Conservation (phyloP, 441 rosid genomes). For the Pelargonium fulgidum region DNA sequence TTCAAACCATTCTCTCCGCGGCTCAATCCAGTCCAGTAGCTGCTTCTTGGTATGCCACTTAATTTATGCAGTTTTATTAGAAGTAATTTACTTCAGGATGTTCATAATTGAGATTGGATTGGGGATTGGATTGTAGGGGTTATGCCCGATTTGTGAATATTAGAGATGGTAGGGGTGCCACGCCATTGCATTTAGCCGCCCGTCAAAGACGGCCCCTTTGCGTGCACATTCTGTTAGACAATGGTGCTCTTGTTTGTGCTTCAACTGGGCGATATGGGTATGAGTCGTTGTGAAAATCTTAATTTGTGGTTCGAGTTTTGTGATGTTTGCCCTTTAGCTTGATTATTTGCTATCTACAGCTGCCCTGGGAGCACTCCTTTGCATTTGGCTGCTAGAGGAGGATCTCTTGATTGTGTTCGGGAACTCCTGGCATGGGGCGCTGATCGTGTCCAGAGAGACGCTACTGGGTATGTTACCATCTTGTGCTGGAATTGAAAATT, state of each 20-base stretch:
- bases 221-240: conserved; percentile 50
- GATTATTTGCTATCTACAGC: conserved; percentile 35
- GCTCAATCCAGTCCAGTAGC: conserved; percentile 62
- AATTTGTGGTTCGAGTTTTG: neutral
- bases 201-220: conserved; percentile 55
- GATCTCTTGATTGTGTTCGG: conserved; percentile 87
- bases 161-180: conserved; percentile 63
- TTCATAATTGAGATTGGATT: neutral
- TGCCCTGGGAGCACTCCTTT: conserved; percentile 91
- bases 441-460: conserved; percentile 88
- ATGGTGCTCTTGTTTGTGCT: conserved; percentile 72
- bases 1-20: conserved; percentile 50
- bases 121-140: conserved; percentile 44
- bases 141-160: conserved; percentile 62
- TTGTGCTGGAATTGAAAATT: neutral
- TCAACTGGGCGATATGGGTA: conserved; percentile 72
- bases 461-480: conserved; percentile 63
- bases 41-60: conserved; percentile 44
- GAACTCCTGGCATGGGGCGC: conserved; percentile 97
- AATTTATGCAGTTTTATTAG: neutral
- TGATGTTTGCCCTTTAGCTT: conserved; percentile 15
- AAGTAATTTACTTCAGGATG: neutral
- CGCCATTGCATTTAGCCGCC: conserved; percentile 74
- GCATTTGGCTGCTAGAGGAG: conserved; percentile 94
- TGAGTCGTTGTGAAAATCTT: conserved; percentile 14